Percentiles rank a stretch among this genome's conserved stretches.
These are phyloP conservation scores for Ramichloridium luteum DNA, from an alignment of 2,329 filamentous ascomycete genomes.

Conservation along the genomic window DNA sequence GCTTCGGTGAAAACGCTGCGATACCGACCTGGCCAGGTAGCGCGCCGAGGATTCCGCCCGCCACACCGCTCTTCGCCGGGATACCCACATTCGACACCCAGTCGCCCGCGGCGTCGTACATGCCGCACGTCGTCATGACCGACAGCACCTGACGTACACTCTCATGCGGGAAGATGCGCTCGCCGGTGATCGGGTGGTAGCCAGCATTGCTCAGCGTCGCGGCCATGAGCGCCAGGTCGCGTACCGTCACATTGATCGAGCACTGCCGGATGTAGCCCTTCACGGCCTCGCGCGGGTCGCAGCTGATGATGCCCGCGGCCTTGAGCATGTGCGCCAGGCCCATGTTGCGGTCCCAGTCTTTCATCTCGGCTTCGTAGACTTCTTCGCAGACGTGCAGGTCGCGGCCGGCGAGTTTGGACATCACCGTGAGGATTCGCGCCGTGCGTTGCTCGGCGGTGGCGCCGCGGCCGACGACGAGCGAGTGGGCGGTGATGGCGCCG, in stretches of 20 bases:
- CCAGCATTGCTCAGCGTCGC: conserved; percentile 29
- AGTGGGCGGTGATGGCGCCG: conserved; percentile 16
- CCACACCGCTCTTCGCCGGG: conserved; percentile 28
- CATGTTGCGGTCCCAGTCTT: conserved; percentile 20
- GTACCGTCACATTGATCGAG: conserved; percentile 32
- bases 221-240: conserved; percentile 31
- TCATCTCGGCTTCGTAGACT: conserved; percentile 29
- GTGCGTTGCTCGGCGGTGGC: conserved; percentile 27
- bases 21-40: conserved; percentile 15
- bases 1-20: conserved; percentile 15
- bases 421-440: conserved; percentile 25
- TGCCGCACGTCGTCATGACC: conserved; percentile 33
- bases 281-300: conserved; percentile 27
- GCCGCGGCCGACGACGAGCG: conserved; percentile 11
- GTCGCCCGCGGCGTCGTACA: conserved; percentile 32
- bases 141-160: conserved; percentile 31
- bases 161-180: conserved; percentile 25
- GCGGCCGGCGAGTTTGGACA: conserved; percentile 28
- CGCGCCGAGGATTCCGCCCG: conserved; percentile 14
- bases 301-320: conserved; percentile 28
- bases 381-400: conserved; percentile 28
- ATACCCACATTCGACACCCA: conserved; percentile 31
- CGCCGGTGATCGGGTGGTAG: conserved; percentile 25
- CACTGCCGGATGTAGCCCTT: conserved; percentile 31
- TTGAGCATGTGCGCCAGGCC: conserved; percentile 31